Conservation (phyloP, 2,329 filamentous ascomycete genomes). For the Calonectria crousiana region DNA sequence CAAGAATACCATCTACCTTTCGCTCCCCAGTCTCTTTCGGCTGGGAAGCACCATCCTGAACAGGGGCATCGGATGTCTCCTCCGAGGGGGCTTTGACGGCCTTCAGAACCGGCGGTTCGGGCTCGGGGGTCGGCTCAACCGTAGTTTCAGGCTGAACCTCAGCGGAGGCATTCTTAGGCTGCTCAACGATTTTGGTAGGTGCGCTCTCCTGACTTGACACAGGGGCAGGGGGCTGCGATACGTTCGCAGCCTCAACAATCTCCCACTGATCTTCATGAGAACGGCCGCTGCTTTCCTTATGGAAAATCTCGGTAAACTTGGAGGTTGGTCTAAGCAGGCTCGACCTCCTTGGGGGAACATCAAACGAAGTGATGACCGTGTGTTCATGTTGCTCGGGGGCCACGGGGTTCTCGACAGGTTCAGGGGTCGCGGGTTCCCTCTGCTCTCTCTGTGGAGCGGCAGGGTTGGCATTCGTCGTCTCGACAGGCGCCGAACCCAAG, state of each 20-base stretch:
- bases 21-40: constrained; percentile 8
- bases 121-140: constrained; percentile 13
- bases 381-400: not conserved
- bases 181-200: not conserved
- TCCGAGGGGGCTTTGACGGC: constrained; percentile 18
- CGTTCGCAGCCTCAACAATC: constrained; percentile 25
- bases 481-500: not conserved
- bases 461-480: not conserved
- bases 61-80: constrained; percentile 1
- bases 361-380: not conserved
- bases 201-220: not conserved
- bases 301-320: not conserved
- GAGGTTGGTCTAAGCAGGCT: constrained; percentile 1
- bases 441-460: no score
- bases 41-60: constrained; percentile 2
- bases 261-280: constrained; percentile 33
- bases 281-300: not conserved
- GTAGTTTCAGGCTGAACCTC: constrained; percentile 6
- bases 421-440: not conserved
- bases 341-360: not conserved
- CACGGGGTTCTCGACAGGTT: not conserved
- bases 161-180: not conserved
- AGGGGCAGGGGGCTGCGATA: not conserved
- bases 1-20: constrained; percentile 19
- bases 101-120: constrained; percentile 27